Conservation (phyloP, 2,329 filamentous ascomycete genomes). For the Gnomoniopsis sp. region DNA sequence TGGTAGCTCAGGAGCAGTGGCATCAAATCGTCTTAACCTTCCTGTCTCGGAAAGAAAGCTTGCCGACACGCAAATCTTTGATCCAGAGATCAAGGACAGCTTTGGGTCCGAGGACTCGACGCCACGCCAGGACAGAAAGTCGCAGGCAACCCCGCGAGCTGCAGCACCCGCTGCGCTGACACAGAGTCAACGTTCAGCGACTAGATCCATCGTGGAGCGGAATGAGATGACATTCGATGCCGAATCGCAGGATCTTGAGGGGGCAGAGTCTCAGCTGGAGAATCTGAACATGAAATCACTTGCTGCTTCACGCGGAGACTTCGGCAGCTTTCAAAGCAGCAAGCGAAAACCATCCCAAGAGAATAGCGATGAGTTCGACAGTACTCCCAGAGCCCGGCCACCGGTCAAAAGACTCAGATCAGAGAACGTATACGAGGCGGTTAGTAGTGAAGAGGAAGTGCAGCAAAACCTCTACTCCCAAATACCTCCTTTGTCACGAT, state of each 20-base stretch:
- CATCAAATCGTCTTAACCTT: slow-evolving; percentile 46
- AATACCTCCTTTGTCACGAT: slow-evolving; percentile 46
- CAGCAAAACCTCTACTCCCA: slow-evolving; percentile 39
- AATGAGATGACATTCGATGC: slow-evolving; percentile 50
- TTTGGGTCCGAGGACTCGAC: slow-evolving; percentile 43
- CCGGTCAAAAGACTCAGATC: slow-evolving; percentile 56
- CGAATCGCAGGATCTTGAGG: slow-evolving; percentile 53
- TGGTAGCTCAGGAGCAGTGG: slow-evolving; percentile 50
- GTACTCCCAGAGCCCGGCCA: slow-evolving; percentile 34
- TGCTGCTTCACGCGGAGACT: slow-evolving; percentile 18
- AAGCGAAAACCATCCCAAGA: slow-evolving; percentile 54
- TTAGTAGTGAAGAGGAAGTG: slow-evolving; percentile 14
- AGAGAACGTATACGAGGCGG: slow-evolving; percentile 35
- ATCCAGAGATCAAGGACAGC: slow-evolving; percentile 42
- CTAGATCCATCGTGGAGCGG: slow-evolving; percentile 46
- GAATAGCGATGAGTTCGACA: slow-evolving; percentile 49
- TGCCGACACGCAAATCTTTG: slow-evolving; percentile 34
- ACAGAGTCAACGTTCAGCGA: slow-evolving; percentile 21
- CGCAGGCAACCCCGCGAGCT: slow-evolving; percentile 20
- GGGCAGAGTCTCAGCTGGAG: slow-evolving; percentile 42
- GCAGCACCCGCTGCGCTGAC: slow-evolving; percentile 24
- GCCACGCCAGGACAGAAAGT: slow-evolving; percentile 3
- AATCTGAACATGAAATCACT: slow-evolving; percentile 41
- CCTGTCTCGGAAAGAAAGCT: slow-evolving; percentile 32
- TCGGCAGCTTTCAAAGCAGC: slow-evolving; percentile 42